These are phyloP conservation scores for Apiosordaria backusii DNA, from an alignment of 495 filamentous ascomycete genomes.

Conservation along the genomic window DNA sequence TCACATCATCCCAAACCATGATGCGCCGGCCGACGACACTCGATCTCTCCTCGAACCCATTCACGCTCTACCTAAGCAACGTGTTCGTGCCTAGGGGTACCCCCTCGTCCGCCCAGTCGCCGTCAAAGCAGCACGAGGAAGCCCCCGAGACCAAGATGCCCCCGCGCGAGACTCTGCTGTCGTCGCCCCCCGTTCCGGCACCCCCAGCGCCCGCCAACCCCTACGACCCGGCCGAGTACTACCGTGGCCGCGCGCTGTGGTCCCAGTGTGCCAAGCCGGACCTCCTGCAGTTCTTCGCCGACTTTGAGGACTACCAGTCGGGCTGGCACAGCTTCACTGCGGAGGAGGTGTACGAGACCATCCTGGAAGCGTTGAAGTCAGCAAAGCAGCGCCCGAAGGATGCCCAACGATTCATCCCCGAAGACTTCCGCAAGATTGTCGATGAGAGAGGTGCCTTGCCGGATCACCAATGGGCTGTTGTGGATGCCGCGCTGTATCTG, in stretches of 20 bases:
- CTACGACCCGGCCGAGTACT: not conserved
- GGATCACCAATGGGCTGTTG: not conserved
- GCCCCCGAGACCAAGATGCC: not conserved
- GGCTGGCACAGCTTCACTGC: not conserved
- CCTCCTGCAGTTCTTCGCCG: not conserved
- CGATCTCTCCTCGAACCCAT: no score
- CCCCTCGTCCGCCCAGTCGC: no score
- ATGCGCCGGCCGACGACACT: no score
- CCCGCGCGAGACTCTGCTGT: not conserved
- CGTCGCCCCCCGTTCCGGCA: not conserved
- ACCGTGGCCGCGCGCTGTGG: not conserved
- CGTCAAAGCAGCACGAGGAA: not conserved
- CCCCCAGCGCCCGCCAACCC: not conserved
- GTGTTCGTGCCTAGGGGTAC: no score
- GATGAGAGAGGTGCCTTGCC: not conserved
- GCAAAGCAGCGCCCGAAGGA: not conserved
- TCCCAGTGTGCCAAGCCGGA: not conserved
- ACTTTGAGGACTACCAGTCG: not conserved
- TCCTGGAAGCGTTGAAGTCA: not conserved
- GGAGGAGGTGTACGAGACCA: not conserved
- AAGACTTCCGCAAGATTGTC: not conserved
- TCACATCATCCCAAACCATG: no score
- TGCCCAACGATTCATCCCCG: not conserved
- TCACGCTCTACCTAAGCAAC: no score
- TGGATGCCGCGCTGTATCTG: not conserved